Evolutionary conservation across 1,284 basidiomycete genomes (phyloP).

Genomic region (Malassezia japonica): DNA sequence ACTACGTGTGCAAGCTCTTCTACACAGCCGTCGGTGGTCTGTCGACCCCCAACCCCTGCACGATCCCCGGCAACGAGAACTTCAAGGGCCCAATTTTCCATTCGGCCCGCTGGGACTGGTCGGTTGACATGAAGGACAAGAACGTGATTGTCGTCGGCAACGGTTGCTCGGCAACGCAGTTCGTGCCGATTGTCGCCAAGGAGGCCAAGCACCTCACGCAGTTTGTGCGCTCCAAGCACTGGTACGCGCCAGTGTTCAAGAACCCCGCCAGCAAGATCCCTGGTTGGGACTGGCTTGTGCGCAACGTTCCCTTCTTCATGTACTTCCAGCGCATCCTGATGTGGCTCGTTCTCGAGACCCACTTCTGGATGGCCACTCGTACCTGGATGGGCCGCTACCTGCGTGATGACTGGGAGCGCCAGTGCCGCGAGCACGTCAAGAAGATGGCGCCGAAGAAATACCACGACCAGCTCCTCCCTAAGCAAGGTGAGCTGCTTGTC

Average conservation of each 20-base stretch:
- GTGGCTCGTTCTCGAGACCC: slow-evolving; percentile 34
- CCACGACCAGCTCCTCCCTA: slow-evolving; percentile 34
- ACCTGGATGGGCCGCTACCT: slow-evolving; percentile 22
- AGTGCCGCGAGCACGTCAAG: slow-evolving; percentile 29
- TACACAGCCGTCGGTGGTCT: slow-evolving; percentile 40
- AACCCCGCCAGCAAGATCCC: slow-evolving; percentile 25
- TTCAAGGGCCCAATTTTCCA: slow-evolving; percentile 47
- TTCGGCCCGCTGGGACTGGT: slow-evolving; percentile 47
- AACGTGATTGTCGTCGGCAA: slow-evolving; percentile 47
- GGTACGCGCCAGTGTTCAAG: slow-evolving; percentile 31
- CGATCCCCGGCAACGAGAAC: slow-evolving; percentile 33
- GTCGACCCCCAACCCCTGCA: slow-evolving; percentile 36
- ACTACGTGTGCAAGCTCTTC: slow-evolving; percentile 41
- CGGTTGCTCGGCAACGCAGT: slow-evolving; percentile 41
- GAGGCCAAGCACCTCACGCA: slow-evolving; percentile 34
- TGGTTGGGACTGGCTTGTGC: slow-evolving; percentile 35
- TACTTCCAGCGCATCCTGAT: slow-evolving; percentile 30
- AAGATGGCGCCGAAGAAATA: slow-evolving; percentile 40
- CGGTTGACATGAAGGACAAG: slow-evolving; percentile 41
- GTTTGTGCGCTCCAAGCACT: slow-evolving; percentile 40
- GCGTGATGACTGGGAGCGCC: slow-evolving; percentile 25
- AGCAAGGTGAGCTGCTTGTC: slow-evolving; percentile 28
- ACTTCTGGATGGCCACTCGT: slow-evolving; percentile 27
- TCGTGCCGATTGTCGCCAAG: slow-evolving; percentile 30
- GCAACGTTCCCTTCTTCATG: slow-evolving; percentile 23